Conservation (phyloP, 129 eudicot genomes). For the Pulicaria dysenterica region DNA sequence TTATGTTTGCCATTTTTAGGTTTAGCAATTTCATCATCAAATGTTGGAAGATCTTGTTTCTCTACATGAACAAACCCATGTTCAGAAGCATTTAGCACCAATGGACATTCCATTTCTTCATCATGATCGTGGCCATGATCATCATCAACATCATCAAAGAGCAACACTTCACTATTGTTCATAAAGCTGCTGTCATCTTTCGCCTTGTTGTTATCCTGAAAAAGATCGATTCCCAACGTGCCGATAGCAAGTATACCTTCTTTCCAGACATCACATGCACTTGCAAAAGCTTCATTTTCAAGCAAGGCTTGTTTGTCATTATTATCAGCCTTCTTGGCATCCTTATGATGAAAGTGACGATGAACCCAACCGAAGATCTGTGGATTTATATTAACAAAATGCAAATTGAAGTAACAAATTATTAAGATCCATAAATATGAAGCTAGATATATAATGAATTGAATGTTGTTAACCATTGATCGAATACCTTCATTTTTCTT, state of each 20-base stretch:
- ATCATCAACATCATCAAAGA: background rate
- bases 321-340: constrained; percentile 22
- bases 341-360: constrained; percentile 49
- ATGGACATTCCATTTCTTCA: constrained; percentile 39
- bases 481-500: constrained; percentile 39
- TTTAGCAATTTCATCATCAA: constrained; percentile 26
- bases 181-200: constrained; percentile 8
- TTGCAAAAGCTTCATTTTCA: constrained; percentile 23
- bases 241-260: constrained; percentile 65
- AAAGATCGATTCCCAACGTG: constrained; percentile 57
- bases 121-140: constrained; percentile 7
- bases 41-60: constrained; percentile 17
- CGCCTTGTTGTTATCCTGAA: constrained; percentile 2
- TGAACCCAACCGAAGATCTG: constrained; percentile 78
- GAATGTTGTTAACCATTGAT: background rate
- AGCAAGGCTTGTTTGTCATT: constrained; percentile 39
- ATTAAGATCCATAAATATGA: background rate
- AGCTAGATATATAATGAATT: no score
- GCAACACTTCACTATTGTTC: background rate
- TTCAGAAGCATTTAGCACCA: constrained; percentile 36
- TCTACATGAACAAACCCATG: constrained; percentile 33
- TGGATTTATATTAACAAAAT: constrained; percentile 1
- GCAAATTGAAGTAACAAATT: background rate
- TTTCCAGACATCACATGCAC: constrained; percentile 41
- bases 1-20: constrained; percentile 13